Base-by-base conservation (phyloP, 1,284 basidiomycete species). In the Marasmius sp. region DNA sequence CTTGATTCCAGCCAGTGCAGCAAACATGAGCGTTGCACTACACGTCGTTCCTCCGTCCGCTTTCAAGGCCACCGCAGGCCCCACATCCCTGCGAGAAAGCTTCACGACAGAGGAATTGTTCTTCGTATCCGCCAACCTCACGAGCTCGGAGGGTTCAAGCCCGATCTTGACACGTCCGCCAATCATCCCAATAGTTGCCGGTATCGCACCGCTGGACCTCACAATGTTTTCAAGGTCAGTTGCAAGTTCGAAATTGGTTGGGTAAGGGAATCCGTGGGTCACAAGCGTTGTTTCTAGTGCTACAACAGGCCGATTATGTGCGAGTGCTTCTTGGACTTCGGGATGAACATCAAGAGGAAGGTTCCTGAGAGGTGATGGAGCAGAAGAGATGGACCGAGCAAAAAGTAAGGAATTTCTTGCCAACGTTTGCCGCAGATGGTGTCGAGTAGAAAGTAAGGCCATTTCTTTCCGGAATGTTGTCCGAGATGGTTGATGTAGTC, bases 171-270 rank as follows among this genome's bases (percentile, higher is more conserved):
- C 84, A 34, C 87, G 83, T 8, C 97, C 97, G 37, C 82, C 82
- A 39, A 98, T 80, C 47, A 99, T 75, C 4, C 91, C 97, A 63
- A 98, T 92, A 0, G 96, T 98, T 0, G 97, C 96, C 1, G 97
- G 97, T 14, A 91, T 81, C 9, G 89, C 89, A 4, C 91, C 91
- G 39, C 85, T 84, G 7, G 83, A 81, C 65, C 93, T 82, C n/a
- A 98, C 88, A 59, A 94, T 91, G 10, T 74, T 72, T 73, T 97
- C 94, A 18, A 96, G 81, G 7, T 89, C 88, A 27, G 78, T 78
- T 0, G 93, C 90, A 14, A 92, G 89, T 38, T 88, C 79, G 16
- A 92, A 75, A 70, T 95, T 97, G 51, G 82, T 80, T 0, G 95
- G 95, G 67, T 87, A 85, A 0, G 92, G 91, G 79, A 95, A 87